phyloP scores from a whole-genome alignment of 2,329 filamentous ascomycete species.

The Pyrenochaeta sp. region DNA sequence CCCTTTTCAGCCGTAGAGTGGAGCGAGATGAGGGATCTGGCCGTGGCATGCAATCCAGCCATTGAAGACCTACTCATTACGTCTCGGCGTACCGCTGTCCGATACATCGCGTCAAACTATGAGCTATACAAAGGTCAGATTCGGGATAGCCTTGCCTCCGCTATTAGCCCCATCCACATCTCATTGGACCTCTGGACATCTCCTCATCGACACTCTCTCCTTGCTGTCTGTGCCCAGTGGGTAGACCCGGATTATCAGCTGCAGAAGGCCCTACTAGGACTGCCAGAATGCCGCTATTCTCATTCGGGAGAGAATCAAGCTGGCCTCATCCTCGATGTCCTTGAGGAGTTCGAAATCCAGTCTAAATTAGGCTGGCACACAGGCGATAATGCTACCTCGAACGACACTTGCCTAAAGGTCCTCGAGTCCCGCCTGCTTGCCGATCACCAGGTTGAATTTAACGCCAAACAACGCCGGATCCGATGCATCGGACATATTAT shows the following conservation, averaged over 20 bases:
- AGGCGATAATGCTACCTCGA: conserved; percentile 10
- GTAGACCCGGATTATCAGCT: conserved; percentile 6
- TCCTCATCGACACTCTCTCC: background rate
- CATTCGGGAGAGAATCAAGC: conserved; percentile 5
- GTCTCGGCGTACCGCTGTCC: background rate
- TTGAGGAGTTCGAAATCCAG: conserved; percentile 3
- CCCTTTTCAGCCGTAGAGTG: conserved; percentile 6
- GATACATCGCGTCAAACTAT: conserved; percentile 2
- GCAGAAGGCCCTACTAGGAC: conserved; percentile 9
- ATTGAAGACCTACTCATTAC: conserved; percentile 2
- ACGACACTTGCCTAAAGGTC: conserved; percentile 2
- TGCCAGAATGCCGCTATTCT: conserved; percentile 1
- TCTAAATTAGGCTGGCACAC: conserved; percentile 3
- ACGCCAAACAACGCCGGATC: conserved; percentile 1
- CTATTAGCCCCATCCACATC: conserved; percentile 4
- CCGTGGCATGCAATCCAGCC: conserved; percentile 1
- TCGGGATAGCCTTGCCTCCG: background rate
- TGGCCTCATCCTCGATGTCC: background rate
- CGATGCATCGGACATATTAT: conserved; percentile 7
- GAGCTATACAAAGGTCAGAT: background rate
- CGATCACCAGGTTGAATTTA: conserved; percentile 1
- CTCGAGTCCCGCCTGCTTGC: too few relatives aligned
- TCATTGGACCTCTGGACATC: conserved; percentile 7
- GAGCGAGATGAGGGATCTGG: background rate
- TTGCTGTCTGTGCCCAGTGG: conserved; percentile 3